Conservation (phyloP, 148 eudicot genomes). For the Dianthus caryophyllus region DNA sequence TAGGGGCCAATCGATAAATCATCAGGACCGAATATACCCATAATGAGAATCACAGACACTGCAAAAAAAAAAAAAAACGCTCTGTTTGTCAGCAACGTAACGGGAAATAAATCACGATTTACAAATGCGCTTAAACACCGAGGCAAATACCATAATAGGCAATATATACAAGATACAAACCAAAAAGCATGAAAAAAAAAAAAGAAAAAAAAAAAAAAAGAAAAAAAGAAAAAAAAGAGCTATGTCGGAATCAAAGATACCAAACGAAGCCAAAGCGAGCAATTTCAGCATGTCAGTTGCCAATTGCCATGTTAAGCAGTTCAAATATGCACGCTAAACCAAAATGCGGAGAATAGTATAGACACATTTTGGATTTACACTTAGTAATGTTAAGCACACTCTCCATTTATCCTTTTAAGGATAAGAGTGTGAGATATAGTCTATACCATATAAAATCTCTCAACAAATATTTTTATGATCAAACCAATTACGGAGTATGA, state of each 20-base stretch:
- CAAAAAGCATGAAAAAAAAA: background rate
- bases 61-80: slow-evolving; percentile 29
- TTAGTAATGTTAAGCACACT: background rate
- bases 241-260: background rate
- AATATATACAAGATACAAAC: background rate
- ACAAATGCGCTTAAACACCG: background rate
- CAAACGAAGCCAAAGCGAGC: background rate
- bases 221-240: background rate
- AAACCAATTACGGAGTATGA: too few relatives aligned
- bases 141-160: background rate
- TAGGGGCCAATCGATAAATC: slow-evolving; percentile 56
- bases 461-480: background rate
- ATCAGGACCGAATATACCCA: slow-evolving; percentile 70
- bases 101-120: background rate
- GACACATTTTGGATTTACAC: background rate
- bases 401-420: too few relatives aligned
- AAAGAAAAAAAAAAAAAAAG: background rate
- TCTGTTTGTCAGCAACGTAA: background rate
- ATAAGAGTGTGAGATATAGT: too few relatives aligned
- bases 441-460: too few relatives aligned
- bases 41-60: slow-evolving; percentile 65
- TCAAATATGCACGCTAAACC: background rate
- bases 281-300: background rate
- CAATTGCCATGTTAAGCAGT: background rate
- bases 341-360: background rate